phyloP scores from a whole-genome alignment of 768 basidiomycete species.

The Pulveroboletus sp. region DNA sequence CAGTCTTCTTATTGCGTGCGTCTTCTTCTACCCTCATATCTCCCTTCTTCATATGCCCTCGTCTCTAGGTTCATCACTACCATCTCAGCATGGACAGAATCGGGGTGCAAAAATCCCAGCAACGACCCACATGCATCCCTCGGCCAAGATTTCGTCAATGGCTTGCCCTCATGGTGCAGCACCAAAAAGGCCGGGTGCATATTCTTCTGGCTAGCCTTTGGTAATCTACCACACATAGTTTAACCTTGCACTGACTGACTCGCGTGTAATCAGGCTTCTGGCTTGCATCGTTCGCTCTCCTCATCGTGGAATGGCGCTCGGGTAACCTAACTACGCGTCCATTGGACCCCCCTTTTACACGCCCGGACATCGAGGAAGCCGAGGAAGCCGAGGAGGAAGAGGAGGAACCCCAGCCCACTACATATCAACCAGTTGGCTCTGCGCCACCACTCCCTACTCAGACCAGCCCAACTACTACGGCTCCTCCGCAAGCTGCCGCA shows the following conservation, averaged over 20 bases:
- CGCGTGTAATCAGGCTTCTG: conserved; percentile 57
- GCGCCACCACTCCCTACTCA: conserved; percentile 30
- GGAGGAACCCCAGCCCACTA: conserved; percentile 47
- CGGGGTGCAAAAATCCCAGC: conserved; percentile 83
- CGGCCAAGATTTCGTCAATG: conserved; percentile 64
- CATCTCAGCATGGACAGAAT: conserved; percentile 83
- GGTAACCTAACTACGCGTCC: conserved; percentile 49
- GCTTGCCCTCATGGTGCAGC: conserved; percentile 78
- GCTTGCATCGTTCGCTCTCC: conserved; percentile 63
- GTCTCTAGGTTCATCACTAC: conserved; percentile 65
- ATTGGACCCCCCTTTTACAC: conserved; percentile 76
- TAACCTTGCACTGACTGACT: conserved; percentile 6
- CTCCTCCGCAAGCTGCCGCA: conserved; percentile 4
- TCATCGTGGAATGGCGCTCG: conserved; percentile 74
- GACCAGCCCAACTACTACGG: conserved; percentile 20
- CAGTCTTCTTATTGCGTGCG: conserved; percentile 76
- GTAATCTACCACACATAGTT: conserved; percentile 34
- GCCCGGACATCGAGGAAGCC: conserved; percentile 51
- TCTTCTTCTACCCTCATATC: conserved; percentile 16
- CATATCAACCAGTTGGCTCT: conserved; percentile 46
- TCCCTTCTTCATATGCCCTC: conserved; percentile 17
- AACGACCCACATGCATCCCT: conserved; percentile 78
- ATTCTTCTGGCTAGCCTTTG: conserved; percentile 86
- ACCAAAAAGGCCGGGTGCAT: conserved; percentile 90
- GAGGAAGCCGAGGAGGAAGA: conserved; percentile 52